Conservation (phyloP, 129 eudicot species). For the Solidago caesia region DNA sequence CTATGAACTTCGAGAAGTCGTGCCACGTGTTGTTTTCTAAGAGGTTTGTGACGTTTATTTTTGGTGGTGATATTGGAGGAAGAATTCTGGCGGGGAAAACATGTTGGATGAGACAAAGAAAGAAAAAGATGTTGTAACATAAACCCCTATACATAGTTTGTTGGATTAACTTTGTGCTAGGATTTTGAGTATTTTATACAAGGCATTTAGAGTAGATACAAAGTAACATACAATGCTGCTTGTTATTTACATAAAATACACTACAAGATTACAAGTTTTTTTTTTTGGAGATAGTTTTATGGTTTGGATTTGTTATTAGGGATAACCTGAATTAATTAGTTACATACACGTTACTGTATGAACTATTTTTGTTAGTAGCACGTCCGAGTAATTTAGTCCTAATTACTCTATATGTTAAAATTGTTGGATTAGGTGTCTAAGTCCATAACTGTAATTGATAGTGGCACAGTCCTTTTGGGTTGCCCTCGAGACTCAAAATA, state of each 20-base stretch:
- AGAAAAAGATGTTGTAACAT: slow-evolving; percentile 29
- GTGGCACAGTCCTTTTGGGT: no score
- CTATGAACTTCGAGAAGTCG: slow-evolving; percentile 45
- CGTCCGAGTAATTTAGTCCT: no score
- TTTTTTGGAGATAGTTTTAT: background rate
- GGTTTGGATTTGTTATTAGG: no score
- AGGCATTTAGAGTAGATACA: background rate
- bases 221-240: slow-evolving; percentile 4
- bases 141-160: slow-evolving; percentile 53
- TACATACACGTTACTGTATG: no score
- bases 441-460: no score
- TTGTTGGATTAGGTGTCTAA: no score
- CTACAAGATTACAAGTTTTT: background rate
- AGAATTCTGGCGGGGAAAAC: slow-evolving; percentile 59
- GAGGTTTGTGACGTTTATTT: slow-evolving; percentile 31
- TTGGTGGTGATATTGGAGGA: slow-evolving; percentile 36
- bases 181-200: slow-evolving; percentile 16
- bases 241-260: background rate
- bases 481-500: no score
- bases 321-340: no score
- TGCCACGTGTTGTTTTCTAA: slow-evolving; percentile 54
- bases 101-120: slow-evolving; percentile 18
- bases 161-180: slow-evolving; percentile 9
- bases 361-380: no score
- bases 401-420: background rate